A percentile compares a stretch with the other conserved stretches of the same genome.
Evolutionary conservation across 164 flowering plant genomes (phyloP).

Genomic region (Liquidambar formosana): DNA sequence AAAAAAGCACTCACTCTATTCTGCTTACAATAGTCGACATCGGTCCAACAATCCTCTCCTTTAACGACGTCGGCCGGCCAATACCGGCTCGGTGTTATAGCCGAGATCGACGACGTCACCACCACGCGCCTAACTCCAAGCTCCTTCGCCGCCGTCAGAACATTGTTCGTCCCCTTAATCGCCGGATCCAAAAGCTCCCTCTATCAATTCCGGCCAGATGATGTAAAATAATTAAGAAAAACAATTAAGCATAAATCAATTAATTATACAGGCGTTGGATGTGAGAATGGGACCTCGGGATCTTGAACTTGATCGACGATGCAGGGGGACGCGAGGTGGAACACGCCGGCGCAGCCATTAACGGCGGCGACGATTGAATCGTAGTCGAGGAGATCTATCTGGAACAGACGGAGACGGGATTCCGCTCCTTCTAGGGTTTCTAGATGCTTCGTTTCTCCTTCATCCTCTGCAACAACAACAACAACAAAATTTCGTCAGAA

Average conservation of each 20-base stretch:
- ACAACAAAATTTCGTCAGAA: too few species aligned
- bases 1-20: constrained; percentile 42
- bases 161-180: constrained; percentile 71
- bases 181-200: constrained; percentile 78
- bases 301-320: constrained; percentile 65
- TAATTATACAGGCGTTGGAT: too few species aligned
- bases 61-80: constrained; percentile 73
- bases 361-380: constrained; percentile 68
- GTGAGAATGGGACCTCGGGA: constrained; percentile 51
- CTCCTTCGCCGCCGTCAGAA: constrained; percentile 71
- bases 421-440: constrained; percentile 63
- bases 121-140: constrained; percentile 77
- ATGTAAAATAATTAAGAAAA: background rate
- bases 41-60: constrained; percentile 84
- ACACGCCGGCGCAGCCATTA: constrained; percentile 65
- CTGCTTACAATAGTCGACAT: constrained; percentile 71
- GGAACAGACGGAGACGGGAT: constrained; percentile 69
- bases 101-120: constrained; percentile 78
- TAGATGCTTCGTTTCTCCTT: constrained; percentile 80
- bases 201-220: constrained; percentile 20
- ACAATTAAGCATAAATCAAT: too few species aligned
- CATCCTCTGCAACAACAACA: constrained; percentile 49
- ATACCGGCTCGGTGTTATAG: constrained; percentile 64
- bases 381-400: constrained; percentile 78
- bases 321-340: constrained; percentile 93